These are phyloP conservation scores for Cyclostephanos invisitatus DNA, from an alignment of 108 stramenopile genomes.

Conservation along the genomic window DNA sequence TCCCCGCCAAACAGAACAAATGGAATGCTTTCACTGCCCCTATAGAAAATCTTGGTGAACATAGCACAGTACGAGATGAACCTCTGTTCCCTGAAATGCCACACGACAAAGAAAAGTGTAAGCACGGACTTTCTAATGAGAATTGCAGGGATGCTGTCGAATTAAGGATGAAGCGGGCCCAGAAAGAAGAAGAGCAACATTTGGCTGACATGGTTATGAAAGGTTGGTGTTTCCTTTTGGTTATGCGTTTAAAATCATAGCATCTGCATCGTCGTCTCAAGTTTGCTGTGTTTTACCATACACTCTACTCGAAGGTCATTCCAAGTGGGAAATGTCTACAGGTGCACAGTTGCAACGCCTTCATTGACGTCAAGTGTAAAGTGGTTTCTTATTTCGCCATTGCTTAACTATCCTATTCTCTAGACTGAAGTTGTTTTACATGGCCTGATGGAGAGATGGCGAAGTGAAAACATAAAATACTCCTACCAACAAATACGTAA, in stretches of 20 bases:
- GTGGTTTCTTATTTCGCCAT: background rate
- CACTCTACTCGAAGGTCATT: conserved; percentile 14
- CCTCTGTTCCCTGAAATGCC: conserved; percentile 19
- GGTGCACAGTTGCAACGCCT: conserved; percentile 8
- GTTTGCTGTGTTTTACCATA: background rate
- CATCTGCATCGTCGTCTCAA: background rate
- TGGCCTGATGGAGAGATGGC: too few species aligned
- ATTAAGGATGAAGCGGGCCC: background rate
- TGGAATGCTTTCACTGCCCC: conserved; percentile 1
- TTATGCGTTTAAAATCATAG: background rate
- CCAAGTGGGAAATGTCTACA: conserved; percentile 43
- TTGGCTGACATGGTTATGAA: conserved; percentile 56
- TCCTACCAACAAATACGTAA: too few species aligned
- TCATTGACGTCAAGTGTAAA: background rate
- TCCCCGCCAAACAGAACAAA: conserved; percentile 10
- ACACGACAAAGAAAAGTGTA: conserved; percentile 1
- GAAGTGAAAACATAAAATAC: too few species aligned
- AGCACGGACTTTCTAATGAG: background rate
- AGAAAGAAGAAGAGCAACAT: conserved; percentile 33
- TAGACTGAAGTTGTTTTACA: too few species aligned
- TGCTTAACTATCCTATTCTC: conserved; percentile 1
- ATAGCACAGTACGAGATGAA: background rate
- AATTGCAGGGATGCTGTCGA: background rate
- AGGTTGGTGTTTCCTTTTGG: conserved; percentile 5
- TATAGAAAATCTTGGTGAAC: background rate